Conservation (phyloP, 192 early-diverging fungal genomes). For the Umbelopsis vinacea region DNA sequence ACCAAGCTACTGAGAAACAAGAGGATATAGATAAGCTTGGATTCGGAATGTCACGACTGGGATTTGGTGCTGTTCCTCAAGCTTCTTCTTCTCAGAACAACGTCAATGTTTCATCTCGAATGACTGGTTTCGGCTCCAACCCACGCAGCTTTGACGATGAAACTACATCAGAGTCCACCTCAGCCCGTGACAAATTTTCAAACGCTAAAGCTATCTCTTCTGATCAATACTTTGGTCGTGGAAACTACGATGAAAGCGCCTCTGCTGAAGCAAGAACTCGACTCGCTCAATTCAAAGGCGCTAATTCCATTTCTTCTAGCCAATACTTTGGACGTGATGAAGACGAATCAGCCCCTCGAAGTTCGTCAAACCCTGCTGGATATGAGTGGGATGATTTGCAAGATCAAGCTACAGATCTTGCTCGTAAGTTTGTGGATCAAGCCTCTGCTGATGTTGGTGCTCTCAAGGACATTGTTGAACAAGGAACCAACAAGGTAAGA, state of each 20-base stretch:
- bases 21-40: constrained; percentile 40
- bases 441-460: constrained; percentile 47
- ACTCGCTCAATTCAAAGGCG: constrained; percentile 68
- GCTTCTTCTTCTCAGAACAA: background rate
- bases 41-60: constrained; percentile 43
- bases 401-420: constrained; percentile 40
- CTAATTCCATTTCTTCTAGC: constrained; percentile 80
- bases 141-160: constrained; percentile 33
- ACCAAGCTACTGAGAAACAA: constrained; percentile 13
- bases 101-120: background rate
- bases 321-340: constrained; percentile 83
- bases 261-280: constrained; percentile 59
- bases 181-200: constrained; percentile 80
- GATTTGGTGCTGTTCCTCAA: constrained; percentile 57
- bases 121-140: constrained; percentile 22
- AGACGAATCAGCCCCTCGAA: constrained; percentile 36
- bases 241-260: constrained; percentile 63
- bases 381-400: constrained; percentile 44
- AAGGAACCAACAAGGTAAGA: constrained; percentile 34
- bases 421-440: constrained; percentile 52
- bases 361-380: background rate
- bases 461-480: constrained; percentile 45
- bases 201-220: constrained; percentile 87
- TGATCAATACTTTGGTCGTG: constrained; percentile 90
- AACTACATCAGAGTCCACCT: constrained; percentile 42